phyloP scores from a whole-genome alignment of 1,139 yeast genomes.

The Yamadazyma aaseri region DNA sequence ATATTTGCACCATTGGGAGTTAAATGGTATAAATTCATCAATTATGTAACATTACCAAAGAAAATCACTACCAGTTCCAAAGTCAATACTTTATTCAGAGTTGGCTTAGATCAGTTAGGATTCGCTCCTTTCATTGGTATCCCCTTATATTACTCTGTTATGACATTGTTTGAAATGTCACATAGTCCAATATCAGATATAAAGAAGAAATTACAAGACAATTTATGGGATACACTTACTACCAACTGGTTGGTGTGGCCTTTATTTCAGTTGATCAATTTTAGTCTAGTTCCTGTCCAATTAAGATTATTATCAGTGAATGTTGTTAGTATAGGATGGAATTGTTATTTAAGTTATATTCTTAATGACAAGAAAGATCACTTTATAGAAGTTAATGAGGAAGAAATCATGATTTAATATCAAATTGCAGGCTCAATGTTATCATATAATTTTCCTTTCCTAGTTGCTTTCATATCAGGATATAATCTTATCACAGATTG shows the following conservation, averaged over 20 bases:
- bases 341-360: slow-evolving; percentile 60
- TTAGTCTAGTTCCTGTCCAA: slow-evolving; percentile 67
- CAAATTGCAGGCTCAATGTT: too few species aligned
- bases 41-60: slow-evolving; percentile 17
- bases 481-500: too few species aligned
- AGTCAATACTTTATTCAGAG: slow-evolving; percentile 40
- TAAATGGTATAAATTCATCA: slow-evolving; percentile 38
- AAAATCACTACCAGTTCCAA: background rate
- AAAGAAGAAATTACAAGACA: slow-evolving; percentile 38
- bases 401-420: slow-evolving; percentile 5
- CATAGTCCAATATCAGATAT: slow-evolving; percentile 26
- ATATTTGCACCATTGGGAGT: slow-evolving; percentile 45
- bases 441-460: too few species aligned
- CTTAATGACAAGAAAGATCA: slow-evolving; percentile 9
- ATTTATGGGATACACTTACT: slow-evolving; percentile 59
- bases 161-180: slow-evolving; percentile 61
- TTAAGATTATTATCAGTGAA: slow-evolving; percentile 70
- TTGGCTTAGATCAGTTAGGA: slow-evolving; percentile 65
- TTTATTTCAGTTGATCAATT: slow-evolving; percentile 68
- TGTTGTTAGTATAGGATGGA: slow-evolving; percentile 78
- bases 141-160: slow-evolving; percentile 64
- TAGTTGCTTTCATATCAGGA: too few species aligned
- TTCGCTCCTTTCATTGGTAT: slow-evolving; percentile 76
- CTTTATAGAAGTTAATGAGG: slow-evolving; percentile 6
- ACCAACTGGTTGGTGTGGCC: slow-evolving; percentile 93